Evolutionary conservation across 768 basidiomycete genomes (phyloP), one percentile per base, ranked within the genome.

Genomic region (Gautieria morchelliformis): DNA sequence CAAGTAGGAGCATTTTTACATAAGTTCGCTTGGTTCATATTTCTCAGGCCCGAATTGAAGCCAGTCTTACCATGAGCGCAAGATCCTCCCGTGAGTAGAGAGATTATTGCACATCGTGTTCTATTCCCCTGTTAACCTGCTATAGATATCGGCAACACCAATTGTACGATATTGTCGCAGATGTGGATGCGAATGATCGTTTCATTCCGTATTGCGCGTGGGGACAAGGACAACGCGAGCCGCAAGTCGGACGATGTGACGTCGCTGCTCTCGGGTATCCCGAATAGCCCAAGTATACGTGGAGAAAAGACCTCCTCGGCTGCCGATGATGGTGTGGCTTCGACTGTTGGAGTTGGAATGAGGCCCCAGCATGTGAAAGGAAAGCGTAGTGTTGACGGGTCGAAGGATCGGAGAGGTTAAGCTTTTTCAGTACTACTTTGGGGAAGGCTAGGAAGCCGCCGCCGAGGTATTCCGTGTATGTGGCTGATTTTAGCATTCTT

Each of bases 161-260:
- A 68, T 76, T 98, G 4, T 98, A 94, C 71, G 72, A 81, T 8
- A 70, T 98, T 59, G 91, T 99, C 54, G 80, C 93, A 14, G 85
- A 98, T 70, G 87, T 97, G 27, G 81, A 76, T 15, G 88, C 89
- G 3, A 98, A 98, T 69, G 79, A 83, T 10, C 74, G 72, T 58
- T 99, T 97, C 68, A 74, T 99, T 53, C 95, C 96, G 6, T 95
- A 89, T 69, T 96, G 94, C 72, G 82, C 68, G 14, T 63, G 48
- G 70, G 27, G 74, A 74, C 17, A 32, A 32, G 42, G 41, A 55
- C 19, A 46, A n/a, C 10, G 8, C 3, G 9, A 44, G 42, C 42
- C 42, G 42, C 42, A 44, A 44, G 42, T 44, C 42, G n/a, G 10
- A n/a, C n/a, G 42, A 44, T 3, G 42, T 44, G n/a, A 44, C 20